phyloP scores from a whole-genome alignment of 768 basidiomycete genomes.

The Boletus barrowsii region DNA sequence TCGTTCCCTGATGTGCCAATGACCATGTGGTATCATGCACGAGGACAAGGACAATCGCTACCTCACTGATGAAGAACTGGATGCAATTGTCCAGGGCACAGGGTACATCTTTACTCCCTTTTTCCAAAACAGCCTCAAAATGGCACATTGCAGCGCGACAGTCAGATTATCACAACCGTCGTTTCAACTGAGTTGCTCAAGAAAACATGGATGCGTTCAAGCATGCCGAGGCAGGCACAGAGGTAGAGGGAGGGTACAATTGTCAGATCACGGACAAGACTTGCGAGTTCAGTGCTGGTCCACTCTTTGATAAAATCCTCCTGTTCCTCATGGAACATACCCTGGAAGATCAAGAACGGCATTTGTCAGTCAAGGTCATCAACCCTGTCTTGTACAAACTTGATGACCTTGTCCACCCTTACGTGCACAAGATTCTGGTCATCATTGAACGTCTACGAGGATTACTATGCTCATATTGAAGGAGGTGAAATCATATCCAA shows the following conservation, averaged over 20 bases:
- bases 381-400: conserved; percentile 98
- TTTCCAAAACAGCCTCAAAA: conserved; percentile 88
- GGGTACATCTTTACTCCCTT: conserved; percentile 91
- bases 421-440: conserved; percentile 99
- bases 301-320: conserved; percentile 96
- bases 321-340: conserved; percentile 98
- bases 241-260: conserved; percentile 90
- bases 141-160: conserved; percentile 93
- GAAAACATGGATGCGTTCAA: conserved; percentile 80
- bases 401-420: conserved; percentile 97
- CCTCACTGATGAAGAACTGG: conserved; percentile 92
- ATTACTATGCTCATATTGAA: conserved; percentile 94
- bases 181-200: conserved; percentile 80
- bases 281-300: conserved; percentile 96
- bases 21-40: conserved; percentile 73
- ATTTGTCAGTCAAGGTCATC: conserved; percentile 97
- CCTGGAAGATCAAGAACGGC: conserved; percentile 97
- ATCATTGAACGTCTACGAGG: conserved; percentile 98
- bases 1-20: conserved; percentile 65
- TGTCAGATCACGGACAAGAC: conserved; percentile 75
- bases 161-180: conserved; percentile 91
- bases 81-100: conserved; percentile 77
- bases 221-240: conserved; percentile 61
- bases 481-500: conserved; percentile 99
- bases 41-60: conserved; percentile 97